Conservation (phyloP, 1,284 basidiomycete genomes). For the Ustilago xerochloae region DNA sequence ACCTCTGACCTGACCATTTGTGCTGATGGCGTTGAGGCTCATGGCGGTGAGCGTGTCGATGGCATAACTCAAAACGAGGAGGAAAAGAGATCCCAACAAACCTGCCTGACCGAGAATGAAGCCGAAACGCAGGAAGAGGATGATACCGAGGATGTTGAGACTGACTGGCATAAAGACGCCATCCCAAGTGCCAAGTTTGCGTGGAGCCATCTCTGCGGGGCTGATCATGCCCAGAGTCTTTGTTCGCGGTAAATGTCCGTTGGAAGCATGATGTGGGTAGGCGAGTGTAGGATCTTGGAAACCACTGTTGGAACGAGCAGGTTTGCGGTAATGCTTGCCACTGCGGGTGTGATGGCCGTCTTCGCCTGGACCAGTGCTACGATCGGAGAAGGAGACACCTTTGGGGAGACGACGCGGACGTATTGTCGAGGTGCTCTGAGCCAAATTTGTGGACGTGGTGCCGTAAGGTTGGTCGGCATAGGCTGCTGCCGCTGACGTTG, state of each 20-base stretch:
- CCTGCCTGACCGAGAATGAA: slow-evolving; percentile 67
- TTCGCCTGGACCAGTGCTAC: slow-evolving; percentile 40
- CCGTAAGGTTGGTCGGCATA: slow-evolving; percentile 25
- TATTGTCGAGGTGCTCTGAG: slow-evolving; percentile 24
- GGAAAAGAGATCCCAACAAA: slow-evolving; percentile 60
- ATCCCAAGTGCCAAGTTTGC: slow-evolving; percentile 67
- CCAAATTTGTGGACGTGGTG: slow-evolving; percentile 4
- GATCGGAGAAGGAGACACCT: slow-evolving; percentile 51
- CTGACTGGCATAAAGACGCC: slow-evolving; percentile 67
- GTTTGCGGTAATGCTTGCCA: slow-evolving; percentile 29
- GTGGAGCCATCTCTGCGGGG: slow-evolving; percentile 50
- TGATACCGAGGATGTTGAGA: slow-evolving; percentile 67
- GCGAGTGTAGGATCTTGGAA: slow-evolving; percentile 19
- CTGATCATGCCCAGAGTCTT: slow-evolving; percentile 58
- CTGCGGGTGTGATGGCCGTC: slow-evolving; percentile 18
- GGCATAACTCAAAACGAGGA: slow-evolving; percentile 60
- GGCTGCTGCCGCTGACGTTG: not conserved
- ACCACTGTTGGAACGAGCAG: slow-evolving; percentile 40
- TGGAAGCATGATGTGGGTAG: not conserved
- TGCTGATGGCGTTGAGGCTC: slow-evolving; percentile 66
- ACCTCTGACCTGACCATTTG: slow-evolving; percentile 67
- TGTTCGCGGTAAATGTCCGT: slow-evolving; percentile 28
- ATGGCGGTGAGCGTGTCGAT: slow-evolving; percentile 66
- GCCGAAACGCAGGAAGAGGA: slow-evolving; percentile 67
- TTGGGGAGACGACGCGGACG: slow-evolving; percentile 30